A percentile compares a stretch with the other conserved stretches of the same genome.
phyloP scores from a whole-genome alignment of 73 alveolate species.

The Paramecium biaurelia region DNA sequence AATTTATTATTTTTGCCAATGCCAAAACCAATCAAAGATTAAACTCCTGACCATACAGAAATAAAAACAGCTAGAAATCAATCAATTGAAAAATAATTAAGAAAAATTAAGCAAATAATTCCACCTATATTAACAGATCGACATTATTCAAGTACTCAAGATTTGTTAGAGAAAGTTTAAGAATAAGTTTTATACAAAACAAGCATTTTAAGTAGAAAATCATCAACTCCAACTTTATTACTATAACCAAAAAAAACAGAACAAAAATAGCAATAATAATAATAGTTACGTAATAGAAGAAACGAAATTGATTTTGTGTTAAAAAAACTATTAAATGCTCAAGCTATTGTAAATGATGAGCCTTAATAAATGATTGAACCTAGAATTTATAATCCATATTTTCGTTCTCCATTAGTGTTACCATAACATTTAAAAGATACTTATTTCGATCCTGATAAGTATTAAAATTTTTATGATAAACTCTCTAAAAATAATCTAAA shows the following conservation, averaged over 20 bases:
- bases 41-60: neutral
- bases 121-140: neutral
- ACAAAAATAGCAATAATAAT: neutral
- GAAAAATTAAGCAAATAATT: neutral
- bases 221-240: neutral
- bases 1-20: neutral
- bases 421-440: neutral
- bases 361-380: conserved; percentile 29
- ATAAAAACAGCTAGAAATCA: neutral
- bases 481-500: neutral
- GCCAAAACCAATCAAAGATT: neutral
- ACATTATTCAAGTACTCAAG: neutral
- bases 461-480: neutral
- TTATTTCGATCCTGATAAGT: conserved; percentile 21
- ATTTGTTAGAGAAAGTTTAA: neutral
- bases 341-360: neutral
- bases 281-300: neutral
- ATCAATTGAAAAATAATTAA: neutral
- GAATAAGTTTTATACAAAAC: neutral
- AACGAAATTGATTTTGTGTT: conserved; percentile 3
- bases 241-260: neutral
- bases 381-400: neutral
- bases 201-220: neutral
- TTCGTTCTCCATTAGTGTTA: neutral
- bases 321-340: neutral